Base-by-base conservation (phyloP, 805 yeast species). In the Kodamaea jinghongensis region DNA sequence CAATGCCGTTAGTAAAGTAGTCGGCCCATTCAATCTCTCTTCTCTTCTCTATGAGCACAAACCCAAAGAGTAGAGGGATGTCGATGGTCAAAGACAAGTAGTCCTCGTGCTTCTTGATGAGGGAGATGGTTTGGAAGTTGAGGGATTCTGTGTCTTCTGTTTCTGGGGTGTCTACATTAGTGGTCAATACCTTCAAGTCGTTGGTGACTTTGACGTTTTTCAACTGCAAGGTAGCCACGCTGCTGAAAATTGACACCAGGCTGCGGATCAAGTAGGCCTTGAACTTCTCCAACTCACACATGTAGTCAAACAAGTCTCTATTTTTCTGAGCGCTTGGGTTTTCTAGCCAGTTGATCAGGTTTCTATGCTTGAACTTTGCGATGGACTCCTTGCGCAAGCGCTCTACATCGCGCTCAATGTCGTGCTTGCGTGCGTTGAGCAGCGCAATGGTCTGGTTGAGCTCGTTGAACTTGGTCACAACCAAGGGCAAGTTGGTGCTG, bases 61-160 rank as follows among this genome's bases (percentile, higher is more conserved):
- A 64, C 1, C 93, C 93, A 55, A 84, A 83, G 1, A 84, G 59
- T 9, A 84, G 54, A 0, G 95, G 95, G 17, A 86, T 54, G 54
- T 86, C 93, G 10, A 77, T 68, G 1, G 83, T 77, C 29, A 67
- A 48, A 2, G 73, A 63, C 4, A 68, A 53, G 39, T 61, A 54
- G 43, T 69, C 67, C 47, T 69, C 73, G 15, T 60, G 48, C 7
- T 41, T 43, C 34, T 63, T 66, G 20, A 67, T 58, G 15, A 44
- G 37, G 36, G 47, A 51, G 15, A 64, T 53, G 3, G 52, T 52
- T 20, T 58, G 47, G 38, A 39, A 54, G 2, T 54, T 44, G 15
- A 51, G 32, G 3, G 34, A 22, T 9, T 17, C 38, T 13, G 27
- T 12, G 12, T 8, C 28, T 4, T n/a, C 17, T 11, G 26, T 6